Evolutionary conservation across 805 yeast species (phyloP).

Genomic region (Starmerella sp.): DNA sequence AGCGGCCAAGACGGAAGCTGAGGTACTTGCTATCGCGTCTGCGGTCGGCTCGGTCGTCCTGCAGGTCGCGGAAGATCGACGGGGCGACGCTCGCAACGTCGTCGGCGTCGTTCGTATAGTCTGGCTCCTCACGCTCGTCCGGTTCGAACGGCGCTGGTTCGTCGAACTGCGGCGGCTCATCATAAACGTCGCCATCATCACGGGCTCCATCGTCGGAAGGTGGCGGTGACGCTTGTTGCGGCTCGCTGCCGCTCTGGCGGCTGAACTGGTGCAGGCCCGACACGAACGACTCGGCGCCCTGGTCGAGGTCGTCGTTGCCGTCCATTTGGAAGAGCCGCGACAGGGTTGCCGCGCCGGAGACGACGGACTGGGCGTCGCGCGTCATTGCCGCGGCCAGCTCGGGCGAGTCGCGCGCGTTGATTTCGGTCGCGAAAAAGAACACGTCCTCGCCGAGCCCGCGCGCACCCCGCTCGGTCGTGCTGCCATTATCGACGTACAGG

Average conservation of each 20-base stretch:
- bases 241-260: too few relatives aligned
- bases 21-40: not conserved
- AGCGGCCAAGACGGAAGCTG: not conserved
- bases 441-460: constrained; percentile 5
- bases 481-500: constrained; percentile 14
- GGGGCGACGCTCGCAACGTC: not conserved
- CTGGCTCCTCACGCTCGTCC: not conserved
- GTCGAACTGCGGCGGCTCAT: not conserved
- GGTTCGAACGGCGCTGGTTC: not conserved
- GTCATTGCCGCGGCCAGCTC: constrained; percentile 15
- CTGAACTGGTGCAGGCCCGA: not conserved
- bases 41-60: not conserved
- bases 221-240: too few relatives aligned
- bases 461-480: constrained; percentile 10
- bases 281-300: not conserved
- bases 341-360: constrained; percentile 10
- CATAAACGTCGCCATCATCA: too few relatives aligned
- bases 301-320: not conserved
- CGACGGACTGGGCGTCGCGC: constrained; percentile 13
- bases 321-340: constrained; percentile 2
- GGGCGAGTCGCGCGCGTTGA: constrained; percentile 9
- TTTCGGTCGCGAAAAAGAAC: constrained; percentile 13
- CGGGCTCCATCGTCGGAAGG: too few relatives aligned
- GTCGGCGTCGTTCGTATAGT: not conserved
- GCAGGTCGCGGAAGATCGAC: not conserved